phyloP scores from a whole-genome alignment of 805 yeast genomes.

The Blastobotrys parvus region DNA sequence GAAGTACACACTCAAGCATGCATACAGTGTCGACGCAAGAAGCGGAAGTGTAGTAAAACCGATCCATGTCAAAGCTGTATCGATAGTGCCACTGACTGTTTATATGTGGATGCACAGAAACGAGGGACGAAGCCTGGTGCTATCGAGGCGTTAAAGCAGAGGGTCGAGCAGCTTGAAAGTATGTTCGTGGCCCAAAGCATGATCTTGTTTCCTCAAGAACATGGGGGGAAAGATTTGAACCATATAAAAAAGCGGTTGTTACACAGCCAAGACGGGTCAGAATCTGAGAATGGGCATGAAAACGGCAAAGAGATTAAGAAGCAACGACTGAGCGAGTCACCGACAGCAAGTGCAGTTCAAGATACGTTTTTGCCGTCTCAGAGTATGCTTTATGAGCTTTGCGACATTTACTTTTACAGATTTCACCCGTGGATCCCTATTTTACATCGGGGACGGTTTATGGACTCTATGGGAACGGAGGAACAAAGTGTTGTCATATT shows the following conservation, averaged over 20 bases:
- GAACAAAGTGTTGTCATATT: neutral
- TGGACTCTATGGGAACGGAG: neutral
- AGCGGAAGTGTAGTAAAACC: slow-evolving; percentile 2
- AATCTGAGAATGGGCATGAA: neutral
- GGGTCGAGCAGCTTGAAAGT: slow-evolving; percentile 1
- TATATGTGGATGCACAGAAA: slow-evolving; percentile 1
- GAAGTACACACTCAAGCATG: neutral
- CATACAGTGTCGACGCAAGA: slow-evolving; percentile 1
- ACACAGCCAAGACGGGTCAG: neutral
- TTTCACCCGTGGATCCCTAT: slow-evolving; percentile 11
- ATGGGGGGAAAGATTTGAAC: neutral
- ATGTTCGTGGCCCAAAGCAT: slow-evolving; percentile 1
- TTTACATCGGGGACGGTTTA: slow-evolving; percentile 1
- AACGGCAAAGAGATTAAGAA: neutral
- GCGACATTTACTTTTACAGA: slow-evolving; percentile 3
- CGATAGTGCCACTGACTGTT: neutral
- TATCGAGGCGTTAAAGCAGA: neutral
- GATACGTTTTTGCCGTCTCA: too few species aligned
- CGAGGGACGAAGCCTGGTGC: neutral
- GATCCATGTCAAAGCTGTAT: slow-evolving; percentile 1
- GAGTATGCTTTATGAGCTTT: too few species aligned
- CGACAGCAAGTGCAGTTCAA: too few species aligned
- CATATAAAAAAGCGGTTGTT: neutral
- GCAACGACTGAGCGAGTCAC: too few species aligned
- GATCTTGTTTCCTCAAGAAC: neutral